A percentile compares a stretch with the other conserved stretches of the same genome.
Conservation (phyloP, 805 yeast genomes). For the Nakazawaea wickerhamii region DNA sequence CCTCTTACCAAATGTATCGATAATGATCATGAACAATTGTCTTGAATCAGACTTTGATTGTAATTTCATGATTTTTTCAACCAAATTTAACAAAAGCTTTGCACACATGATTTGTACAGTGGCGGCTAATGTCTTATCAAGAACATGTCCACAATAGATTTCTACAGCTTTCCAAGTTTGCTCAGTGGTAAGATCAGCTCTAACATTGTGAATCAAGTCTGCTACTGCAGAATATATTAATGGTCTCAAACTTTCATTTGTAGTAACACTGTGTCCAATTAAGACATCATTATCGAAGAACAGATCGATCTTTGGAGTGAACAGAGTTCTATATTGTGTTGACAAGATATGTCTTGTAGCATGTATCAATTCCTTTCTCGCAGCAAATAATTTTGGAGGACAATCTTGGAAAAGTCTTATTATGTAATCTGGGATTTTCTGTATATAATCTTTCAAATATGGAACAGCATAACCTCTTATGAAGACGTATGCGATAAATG, state of each 20-base stretch:
- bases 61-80: slow-evolving; percentile 79
- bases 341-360: slow-evolving; percentile 94
- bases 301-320: slow-evolving; percentile 79
- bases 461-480: slow-evolving; percentile 77
- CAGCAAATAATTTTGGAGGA: slow-evolving; percentile 87
- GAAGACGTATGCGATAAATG: slow-evolving; percentile 87
- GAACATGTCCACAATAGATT: slow-evolving; percentile 73
- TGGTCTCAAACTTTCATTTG: slow-evolving; percentile 85
- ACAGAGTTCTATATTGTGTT: slow-evolving; percentile 77
- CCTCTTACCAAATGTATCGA: slow-evolving; percentile 82
- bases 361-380: slow-evolving; percentile 87
- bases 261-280: slow-evolving; percentile 89
- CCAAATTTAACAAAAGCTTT: slow-evolving; percentile 76
- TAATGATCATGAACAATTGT: slow-evolving; percentile 77
- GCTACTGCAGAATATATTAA: slow-evolving; percentile 94
- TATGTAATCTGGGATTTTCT: slow-evolving; percentile 79
- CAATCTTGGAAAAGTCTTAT: slow-evolving; percentile 87
- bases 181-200: slow-evolving; percentile 72
- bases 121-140: slow-evolving; percentile 75
- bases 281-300: slow-evolving; percentile 82
- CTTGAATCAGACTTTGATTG: slow-evolving; percentile 79
- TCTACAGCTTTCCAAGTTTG: slow-evolving; percentile 86
- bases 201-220: slow-evolving; percentile 88
- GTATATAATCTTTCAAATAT: slow-evolving; percentile 51
- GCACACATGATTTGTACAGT: slow-evolving; percentile 97